Conservation (phyloP, 371 early-diverging fungal species). For the Apophysomyces ossiformis region DNA sequence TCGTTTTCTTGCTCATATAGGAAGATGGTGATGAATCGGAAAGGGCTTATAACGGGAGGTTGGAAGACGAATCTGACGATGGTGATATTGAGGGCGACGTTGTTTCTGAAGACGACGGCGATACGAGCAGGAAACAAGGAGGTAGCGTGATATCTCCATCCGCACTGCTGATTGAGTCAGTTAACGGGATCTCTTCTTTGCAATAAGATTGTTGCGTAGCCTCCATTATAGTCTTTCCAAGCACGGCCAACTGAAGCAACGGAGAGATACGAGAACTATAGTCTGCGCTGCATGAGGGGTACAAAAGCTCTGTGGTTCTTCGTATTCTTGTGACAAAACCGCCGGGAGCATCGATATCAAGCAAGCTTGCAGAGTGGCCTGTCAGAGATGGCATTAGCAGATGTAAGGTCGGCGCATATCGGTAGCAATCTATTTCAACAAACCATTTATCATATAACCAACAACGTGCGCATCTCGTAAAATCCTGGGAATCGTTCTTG, state of each 20-base stretch:
- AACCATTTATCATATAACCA: constrained; percentile 22
- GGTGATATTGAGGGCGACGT: no score
- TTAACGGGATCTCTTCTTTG: constrained; percentile 3
- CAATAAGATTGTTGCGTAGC: not conserved
- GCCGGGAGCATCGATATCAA: constrained; percentile 12
- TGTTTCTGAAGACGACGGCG: no score
- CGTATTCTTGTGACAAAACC: constrained; percentile 15
- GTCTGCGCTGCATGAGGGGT: constrained; percentile 9
- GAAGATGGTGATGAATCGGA: no score
- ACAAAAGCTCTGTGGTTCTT: constrained; percentile 5
- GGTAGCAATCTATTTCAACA: not conserved
- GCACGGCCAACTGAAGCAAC: constrained; percentile 14
- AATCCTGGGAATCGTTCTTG: not conserved
- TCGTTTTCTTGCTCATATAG: no score
- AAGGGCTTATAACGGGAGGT: no score
- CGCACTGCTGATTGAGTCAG: not conserved
- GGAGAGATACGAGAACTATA: constrained; percentile 9
- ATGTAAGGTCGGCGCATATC: not conserved
- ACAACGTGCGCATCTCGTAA: constrained; percentile 8
- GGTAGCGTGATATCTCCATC: no score
- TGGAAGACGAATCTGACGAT: no score
- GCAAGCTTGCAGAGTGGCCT: constrained; percentile 16
- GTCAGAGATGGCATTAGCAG: not conserved
- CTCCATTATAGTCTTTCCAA: constrained; percentile 11
- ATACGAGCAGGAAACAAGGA: no score